A percentile compares a stretch with the other conserved stretches of the same genome.
Evolutionary conservation across 2,329 filamentous ascomycete species (phyloP).

Genomic region (Basipetospora chlamydospora): DNA sequence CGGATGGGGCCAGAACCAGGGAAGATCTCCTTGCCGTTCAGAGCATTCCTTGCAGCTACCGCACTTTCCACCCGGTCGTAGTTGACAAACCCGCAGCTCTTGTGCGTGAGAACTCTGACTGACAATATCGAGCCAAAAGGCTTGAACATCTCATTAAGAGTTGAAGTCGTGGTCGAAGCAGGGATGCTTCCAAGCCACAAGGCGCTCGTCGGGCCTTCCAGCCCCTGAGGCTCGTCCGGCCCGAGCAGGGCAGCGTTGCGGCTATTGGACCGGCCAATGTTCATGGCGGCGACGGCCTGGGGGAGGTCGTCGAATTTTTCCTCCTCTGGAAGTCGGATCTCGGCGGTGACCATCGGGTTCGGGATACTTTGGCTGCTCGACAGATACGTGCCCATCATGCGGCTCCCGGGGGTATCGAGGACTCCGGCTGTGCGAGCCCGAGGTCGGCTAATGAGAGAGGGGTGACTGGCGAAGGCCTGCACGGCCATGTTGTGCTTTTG

Average conservation of each 20-base stretch:
- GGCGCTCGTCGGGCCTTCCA: slow-evolving; percentile 83
- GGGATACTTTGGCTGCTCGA: slow-evolving; percentile 61
- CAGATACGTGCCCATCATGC: slow-evolving; percentile 57
- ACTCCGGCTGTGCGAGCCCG: slow-evolving; percentile 86
- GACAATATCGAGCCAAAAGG: slow-evolving; percentile 85
- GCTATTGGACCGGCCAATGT: slow-evolving; percentile 51
- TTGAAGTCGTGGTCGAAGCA: slow-evolving; percentile 90
- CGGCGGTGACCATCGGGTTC: slow-evolving; percentile 58
- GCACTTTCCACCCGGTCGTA: slow-evolving; percentile 87
- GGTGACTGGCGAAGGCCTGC: slow-evolving; percentile 78
- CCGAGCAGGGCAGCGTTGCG: slow-evolving; percentile 53
- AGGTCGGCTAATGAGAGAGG: slow-evolving; percentile 55
- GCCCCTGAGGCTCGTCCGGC: slow-evolving; percentile 54
- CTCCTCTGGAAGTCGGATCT: slow-evolving; percentile 60
- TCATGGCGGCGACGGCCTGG: slow-evolving; percentile 70
- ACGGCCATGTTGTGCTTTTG: slow-evolving; percentile 88
- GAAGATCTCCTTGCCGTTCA: slow-evolving; percentile 97
- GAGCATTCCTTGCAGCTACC: slow-evolving; percentile 68
- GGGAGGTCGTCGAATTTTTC: slow-evolving; percentile 68
- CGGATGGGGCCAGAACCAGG: slow-evolving; percentile 86
- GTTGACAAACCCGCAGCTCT: slow-evolving; percentile 98
- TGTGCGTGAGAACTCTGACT: slow-evolving; percentile 86
- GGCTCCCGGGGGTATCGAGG: slow-evolving; percentile 59
- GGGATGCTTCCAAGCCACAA: slow-evolving; percentile 97
- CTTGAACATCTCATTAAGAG: slow-evolving; percentile 87